Percentiles rank a stretch among this genome's conserved stretches.
Evolutionary conservation across 208 protist species (phyloP).

Genomic region (Lotmaria passim): DNA sequence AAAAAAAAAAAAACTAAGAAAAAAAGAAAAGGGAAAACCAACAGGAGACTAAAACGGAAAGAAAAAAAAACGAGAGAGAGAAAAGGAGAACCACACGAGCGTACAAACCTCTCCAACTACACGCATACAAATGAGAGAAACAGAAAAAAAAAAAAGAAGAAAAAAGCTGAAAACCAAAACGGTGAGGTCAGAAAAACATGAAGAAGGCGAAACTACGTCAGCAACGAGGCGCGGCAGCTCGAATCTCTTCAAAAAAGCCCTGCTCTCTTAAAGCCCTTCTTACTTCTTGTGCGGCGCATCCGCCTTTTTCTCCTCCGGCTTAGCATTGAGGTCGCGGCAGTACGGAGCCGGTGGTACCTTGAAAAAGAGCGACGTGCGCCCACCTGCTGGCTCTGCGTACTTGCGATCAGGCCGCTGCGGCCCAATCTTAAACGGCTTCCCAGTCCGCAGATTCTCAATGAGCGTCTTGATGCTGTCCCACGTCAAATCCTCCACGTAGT

Average conservation of each 20-base stretch:
- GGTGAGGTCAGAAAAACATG: too few species aligned
- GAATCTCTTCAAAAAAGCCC: background rate
- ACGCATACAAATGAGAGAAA: too few species aligned
- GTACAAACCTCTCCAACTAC: too few species aligned
- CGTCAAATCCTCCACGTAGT: slow-evolving; percentile 91
- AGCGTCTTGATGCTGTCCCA: slow-evolving; percentile 85
- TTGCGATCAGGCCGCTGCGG: slow-evolving; percentile 73
- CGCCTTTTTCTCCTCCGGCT: slow-evolving; percentile 61
- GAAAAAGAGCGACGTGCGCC: slow-evolving; percentile 85
- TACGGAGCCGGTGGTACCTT: slow-evolving; percentile 85
- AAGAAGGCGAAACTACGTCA: too few species aligned
- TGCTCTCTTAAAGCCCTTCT: background rate
- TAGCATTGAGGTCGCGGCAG: slow-evolving; percentile 86
- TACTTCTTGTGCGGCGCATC: slow-evolving; percentile 40
- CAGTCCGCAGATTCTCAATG: slow-evolving; percentile 77
- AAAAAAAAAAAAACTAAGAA: slow-evolving; percentile 15
- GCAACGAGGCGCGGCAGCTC: background rate
- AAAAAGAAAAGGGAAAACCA: slow-evolving; percentile 2
- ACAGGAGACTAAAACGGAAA: background rate
- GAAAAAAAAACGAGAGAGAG: slow-evolving; percentile 17
- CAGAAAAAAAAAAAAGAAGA: too few species aligned
- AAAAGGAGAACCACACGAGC: too few species aligned
- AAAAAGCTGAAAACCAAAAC: too few species aligned
- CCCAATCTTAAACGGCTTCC: slow-evolving; percentile 79
- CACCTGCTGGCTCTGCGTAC: slow-evolving; percentile 77